These are phyloP conservation scores for Arctium lappa DNA, from an alignment of 129 eudicot species.

Conservation along the genomic window DNA sequence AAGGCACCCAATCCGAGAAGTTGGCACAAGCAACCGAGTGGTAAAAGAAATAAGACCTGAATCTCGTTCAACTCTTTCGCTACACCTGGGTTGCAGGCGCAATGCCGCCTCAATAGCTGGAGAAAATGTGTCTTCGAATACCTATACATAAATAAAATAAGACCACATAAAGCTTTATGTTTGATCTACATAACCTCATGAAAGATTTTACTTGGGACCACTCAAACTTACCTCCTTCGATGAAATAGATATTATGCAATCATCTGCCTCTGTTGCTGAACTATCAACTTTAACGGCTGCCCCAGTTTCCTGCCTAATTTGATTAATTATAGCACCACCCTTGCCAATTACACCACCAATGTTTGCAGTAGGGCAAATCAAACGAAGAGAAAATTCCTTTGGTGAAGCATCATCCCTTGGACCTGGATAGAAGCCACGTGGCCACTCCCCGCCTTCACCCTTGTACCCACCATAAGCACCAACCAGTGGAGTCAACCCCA, in stretches of 20 bases:
- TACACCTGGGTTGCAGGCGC: slow-evolving; percentile 93
- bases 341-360: slow-evolving; percentile 97
- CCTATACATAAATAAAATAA: slow-evolving; percentile 35
- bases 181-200: not conserved
- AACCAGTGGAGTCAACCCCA: slow-evolving; percentile 69
- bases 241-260: slow-evolving; percentile 76
- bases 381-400: slow-evolving; percentile 77
- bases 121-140: slow-evolving; percentile 77
- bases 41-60: slow-evolving; percentile 82
- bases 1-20: slow-evolving; percentile 88
- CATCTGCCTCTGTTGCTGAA: slow-evolving; percentile 77
- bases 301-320: slow-evolving; percentile 88
- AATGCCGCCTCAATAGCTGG: slow-evolving; percentile 88
- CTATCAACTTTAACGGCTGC: slow-evolving; percentile 86
- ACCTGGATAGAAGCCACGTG: slow-evolving; percentile 61
- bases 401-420: slow-evolving; percentile 63
- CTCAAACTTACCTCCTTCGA: slow-evolving; percentile 65
- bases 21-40: slow-evolving; percentile 81
- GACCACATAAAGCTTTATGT: not conserved
- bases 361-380: slow-evolving; percentile 84
- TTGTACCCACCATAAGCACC: slow-evolving; percentile 89
- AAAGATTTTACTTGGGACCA: not conserved
- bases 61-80: slow-evolving; percentile 94
- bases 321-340: slow-evolving; percentile 85
- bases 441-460: slow-evolving; percentile 80